phyloP scores from a whole-genome alignment of 2,329 filamentous ascomycete genomes.

The Clonostachys sp. region DNA sequence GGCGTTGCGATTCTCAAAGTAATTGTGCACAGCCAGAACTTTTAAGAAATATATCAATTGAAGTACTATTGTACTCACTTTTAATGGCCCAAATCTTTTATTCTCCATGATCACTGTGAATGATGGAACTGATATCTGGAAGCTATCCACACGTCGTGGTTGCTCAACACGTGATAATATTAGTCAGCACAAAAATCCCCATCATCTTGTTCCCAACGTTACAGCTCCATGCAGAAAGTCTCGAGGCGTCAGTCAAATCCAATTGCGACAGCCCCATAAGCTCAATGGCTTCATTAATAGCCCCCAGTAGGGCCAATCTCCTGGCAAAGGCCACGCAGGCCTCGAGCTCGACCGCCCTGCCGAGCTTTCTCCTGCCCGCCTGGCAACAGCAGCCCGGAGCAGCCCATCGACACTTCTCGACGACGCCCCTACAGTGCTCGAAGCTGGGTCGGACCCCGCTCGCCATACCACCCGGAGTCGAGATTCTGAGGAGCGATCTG shows the following conservation, averaged over 20 bases:
- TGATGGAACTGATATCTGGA: no score
- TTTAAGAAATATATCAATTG: constrained; percentile 29
- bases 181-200: no score
- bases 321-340: constrained; percentile 52
- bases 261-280: not conserved
- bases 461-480: constrained; percentile 79
- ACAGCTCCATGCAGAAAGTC: no score
- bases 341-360: constrained; percentile 48
- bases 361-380: constrained; percentile 69
- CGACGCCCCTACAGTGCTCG: constrained; percentile 61
- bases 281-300: constrained; percentile 53
- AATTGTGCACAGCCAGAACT: constrained; percentile 5
- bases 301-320: constrained; percentile 55
- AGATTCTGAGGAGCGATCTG: constrained; percentile 65
- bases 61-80: constrained; percentile 16
- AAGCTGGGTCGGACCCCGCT: constrained; percentile 83
- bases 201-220: no score
- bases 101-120: no score
- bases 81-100: no score
- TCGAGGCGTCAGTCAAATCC: no score
- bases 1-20: constrained; percentile 8
- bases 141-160: no score
- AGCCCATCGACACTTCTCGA: constrained; percentile 56
- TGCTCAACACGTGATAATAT: no score
- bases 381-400: constrained; percentile 40